These are phyloP conservation scores for Elaeagnus macrophylla DNA, from an alignment of 306 rosid species.

Conservation along the genomic window DNA sequence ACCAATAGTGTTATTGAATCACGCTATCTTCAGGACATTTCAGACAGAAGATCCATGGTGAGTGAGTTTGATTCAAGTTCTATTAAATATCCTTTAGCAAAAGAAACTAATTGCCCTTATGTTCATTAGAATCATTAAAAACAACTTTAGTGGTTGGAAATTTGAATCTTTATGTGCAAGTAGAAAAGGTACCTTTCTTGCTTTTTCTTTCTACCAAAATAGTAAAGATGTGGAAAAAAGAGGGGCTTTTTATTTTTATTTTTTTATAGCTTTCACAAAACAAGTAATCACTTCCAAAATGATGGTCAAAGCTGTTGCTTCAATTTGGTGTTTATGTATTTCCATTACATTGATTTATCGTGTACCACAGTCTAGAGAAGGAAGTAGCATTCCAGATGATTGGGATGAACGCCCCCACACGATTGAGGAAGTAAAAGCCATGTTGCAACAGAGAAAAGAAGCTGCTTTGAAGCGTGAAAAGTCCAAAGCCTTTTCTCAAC, in stretches of 20 bases:
- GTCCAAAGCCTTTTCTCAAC: slow-evolving; percentile 76
- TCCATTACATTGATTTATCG: not conserved
- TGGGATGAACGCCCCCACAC: slow-evolving; percentile 94
- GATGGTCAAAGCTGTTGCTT: not conserved
- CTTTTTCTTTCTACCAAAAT: not conserved
- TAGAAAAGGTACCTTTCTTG: too few species aligned
- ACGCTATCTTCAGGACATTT: slow-evolving; percentile 62
- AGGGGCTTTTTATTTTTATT: too few species aligned
- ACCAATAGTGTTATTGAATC: slow-evolving; percentile 60
- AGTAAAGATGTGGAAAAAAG: not conserved
- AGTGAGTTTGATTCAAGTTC: slow-evolving; percentile 19
- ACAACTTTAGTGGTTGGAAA: too few species aligned
- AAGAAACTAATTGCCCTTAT: too few species aligned
- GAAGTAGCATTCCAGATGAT: slow-evolving; percentile 76
- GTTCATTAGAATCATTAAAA: too few species aligned
- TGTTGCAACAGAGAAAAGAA: slow-evolving; percentile 78
- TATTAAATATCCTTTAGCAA: too few species aligned
- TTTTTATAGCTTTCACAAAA: slow-evolving; percentile 10
- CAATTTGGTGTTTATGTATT: slow-evolving; percentile 1
- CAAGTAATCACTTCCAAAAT: slow-evolving; percentile 15
- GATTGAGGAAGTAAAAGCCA: slow-evolving; percentile 84
- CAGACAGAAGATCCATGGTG: slow-evolving; percentile 74
- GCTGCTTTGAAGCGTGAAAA: slow-evolving; percentile 75
- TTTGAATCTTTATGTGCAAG: too few species aligned
- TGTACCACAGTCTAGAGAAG: slow-evolving; percentile 61